A percentile compares a stretch with the other conserved stretches of the same genome.
These are phyloP conservation scores for Daldinia loculata DNA, from an alignment of 495 filamentous ascomycete genomes.

Conservation along the genomic window DNA sequence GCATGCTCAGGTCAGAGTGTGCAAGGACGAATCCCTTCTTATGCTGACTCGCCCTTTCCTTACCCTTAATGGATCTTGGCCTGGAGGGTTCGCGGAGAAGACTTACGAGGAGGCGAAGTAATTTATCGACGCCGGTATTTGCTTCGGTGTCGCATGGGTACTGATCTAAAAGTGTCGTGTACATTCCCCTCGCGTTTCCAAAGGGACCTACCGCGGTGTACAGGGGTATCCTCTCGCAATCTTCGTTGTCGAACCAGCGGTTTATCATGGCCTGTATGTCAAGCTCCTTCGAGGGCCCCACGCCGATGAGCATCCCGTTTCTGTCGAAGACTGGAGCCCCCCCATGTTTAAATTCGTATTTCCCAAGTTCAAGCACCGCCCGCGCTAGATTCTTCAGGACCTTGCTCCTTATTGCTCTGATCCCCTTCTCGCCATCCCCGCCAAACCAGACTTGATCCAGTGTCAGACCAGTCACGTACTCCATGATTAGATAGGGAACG, in stretches of 20 bases:
- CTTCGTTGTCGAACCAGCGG: slow-evolving; percentile 33
- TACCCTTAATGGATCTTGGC: not conserved
- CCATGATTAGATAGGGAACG: slow-evolving; percentile 41
- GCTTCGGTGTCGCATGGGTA: slow-evolving; percentile 25
- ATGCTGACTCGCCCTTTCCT: not conserved
- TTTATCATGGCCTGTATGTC: slow-evolving; percentile 39
- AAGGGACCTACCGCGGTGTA: slow-evolving; percentile 28
- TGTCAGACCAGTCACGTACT: slow-evolving; percentile 30
- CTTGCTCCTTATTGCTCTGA: slow-evolving; percentile 14
- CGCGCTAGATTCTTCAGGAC: slow-evolving; percentile 23
- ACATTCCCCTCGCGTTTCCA: slow-evolving; percentile 14
- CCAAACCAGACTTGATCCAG: slow-evolving; percentile 38
- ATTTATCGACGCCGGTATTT: slow-evolving; percentile 23
- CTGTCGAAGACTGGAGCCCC: slow-evolving; percentile 36
- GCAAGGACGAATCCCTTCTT: slow-evolving; percentile 34
- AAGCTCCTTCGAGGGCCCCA: slow-evolving; percentile 25
- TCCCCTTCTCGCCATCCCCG: not conserved
- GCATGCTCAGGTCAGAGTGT: slow-evolving; percentile 38
- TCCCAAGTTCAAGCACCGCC: slow-evolving; percentile 34
- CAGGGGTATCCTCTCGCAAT: slow-evolving; percentile 19
- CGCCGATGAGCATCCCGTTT: slow-evolving; percentile 8
- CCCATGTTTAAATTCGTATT: slow-evolving; percentile 34
- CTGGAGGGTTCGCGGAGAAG: slow-evolving; percentile 25
- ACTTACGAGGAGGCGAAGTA: slow-evolving; percentile 29
- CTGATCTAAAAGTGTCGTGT: slow-evolving; percentile 25